These are phyloP conservation scores for Tetrapyrgos nigripes DNA, from an alignment of 1,284 basidiomycete species.

Conservation along the genomic window DNA sequence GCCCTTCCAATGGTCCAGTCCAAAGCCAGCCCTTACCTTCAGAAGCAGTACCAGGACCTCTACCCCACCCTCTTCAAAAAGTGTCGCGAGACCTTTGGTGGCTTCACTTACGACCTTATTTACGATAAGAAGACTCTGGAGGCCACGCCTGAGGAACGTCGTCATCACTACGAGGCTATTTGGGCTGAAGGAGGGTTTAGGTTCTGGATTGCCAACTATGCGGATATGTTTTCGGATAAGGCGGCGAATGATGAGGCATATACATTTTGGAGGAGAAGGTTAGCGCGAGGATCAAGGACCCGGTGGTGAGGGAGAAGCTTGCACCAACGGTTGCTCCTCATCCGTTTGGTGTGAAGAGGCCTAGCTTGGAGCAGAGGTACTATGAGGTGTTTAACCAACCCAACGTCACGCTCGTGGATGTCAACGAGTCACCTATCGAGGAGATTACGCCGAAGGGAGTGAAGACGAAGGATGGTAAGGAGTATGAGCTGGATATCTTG, in stretches of 20 bases:
- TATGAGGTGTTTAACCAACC: conserved; percentile 32
- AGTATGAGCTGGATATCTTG: conserved; percentile 30
- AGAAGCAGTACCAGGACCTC: conserved; percentile 21
- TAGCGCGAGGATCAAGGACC: conserved; percentile 22
- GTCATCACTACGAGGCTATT: conserved; percentile 23
- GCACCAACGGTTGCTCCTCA: conserved; percentile 28
- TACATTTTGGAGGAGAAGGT: conserved; percentile 30
- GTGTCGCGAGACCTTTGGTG: conserved; percentile 18
- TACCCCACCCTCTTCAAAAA: conserved; percentile 22
- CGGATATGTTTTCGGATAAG: conserved; percentile 20
- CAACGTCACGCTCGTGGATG: conserved; percentile 29
- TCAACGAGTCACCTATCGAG: conserved; percentile 25
- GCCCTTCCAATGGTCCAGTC: conserved; percentile 28
- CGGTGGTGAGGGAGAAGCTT: conserved; percentile 28
- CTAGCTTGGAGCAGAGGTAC: conserved; percentile 26
- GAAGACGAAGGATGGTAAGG: conserved; percentile 23
- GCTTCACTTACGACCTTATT: conserved; percentile 7
- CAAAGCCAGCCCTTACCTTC: conserved; percentile 15
- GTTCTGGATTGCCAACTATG: conserved; percentile 19
- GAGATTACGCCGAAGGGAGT: conserved; percentile 28
- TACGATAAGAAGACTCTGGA: conserved; percentile 14
- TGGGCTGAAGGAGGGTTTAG: conserved; percentile 27
- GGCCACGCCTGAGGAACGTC: conserved; percentile 24
- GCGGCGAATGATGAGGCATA: conserved; percentile 27
- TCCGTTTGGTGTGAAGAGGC: conserved; percentile 26